Conservation (phyloP, 176 grass and related monocot species). For the Rhipidocladum racemiflorum region DNA sequence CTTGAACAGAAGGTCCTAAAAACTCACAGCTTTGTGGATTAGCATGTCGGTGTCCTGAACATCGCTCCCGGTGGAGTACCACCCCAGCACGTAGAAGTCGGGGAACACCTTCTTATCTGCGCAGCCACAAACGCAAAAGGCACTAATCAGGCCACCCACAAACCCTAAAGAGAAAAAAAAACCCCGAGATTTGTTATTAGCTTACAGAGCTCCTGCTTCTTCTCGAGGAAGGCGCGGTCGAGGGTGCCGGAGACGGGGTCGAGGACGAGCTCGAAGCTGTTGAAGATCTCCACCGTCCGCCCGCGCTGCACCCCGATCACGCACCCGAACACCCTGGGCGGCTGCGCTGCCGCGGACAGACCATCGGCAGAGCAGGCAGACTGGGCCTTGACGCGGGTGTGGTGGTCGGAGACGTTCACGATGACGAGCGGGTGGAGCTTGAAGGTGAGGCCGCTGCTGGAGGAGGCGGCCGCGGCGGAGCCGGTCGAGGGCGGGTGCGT, state of each 20-base stretch:
- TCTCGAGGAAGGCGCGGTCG: slow-evolving; percentile 93
- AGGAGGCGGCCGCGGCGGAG: slow-evolving; percentile 40
- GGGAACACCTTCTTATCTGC: slow-evolving; percentile 99
- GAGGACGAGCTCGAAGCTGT: slow-evolving; percentile 97
- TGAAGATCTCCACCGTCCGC: slow-evolving; percentile 97
- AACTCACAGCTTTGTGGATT: slow-evolving; percentile 91
- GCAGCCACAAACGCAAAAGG: slow-evolving; percentile 22
- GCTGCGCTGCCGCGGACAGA: slow-evolving; percentile 24
- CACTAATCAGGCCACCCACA: slow-evolving; percentile 19
- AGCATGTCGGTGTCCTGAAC: slow-evolving; percentile 83
- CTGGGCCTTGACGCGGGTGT: slow-evolving; percentile 95
- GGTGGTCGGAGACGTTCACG: slow-evolving; percentile 97
- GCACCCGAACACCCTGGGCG: slow-evolving; percentile 77
- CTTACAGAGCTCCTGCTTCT: slow-evolving; percentile 99
- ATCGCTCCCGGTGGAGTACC: slow-evolving; percentile 97
- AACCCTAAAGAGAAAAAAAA: neutral
- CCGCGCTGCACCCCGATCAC: slow-evolving; percentile 96
- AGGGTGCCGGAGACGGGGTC: slow-evolving; percentile 77
- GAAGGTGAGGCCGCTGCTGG: slow-evolving; percentile 93
- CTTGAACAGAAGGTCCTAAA: neutral
- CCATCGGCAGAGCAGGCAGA: slow-evolving; percentile 37
- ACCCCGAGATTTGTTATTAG: neutral
- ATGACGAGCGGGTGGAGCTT: slow-evolving; percentile 97
- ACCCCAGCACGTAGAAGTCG: slow-evolving; percentile 83
- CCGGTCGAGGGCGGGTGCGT: neutral